Conservation (phyloP, 768 basidiomycete genomes). For the Mrakia gelida region DNA sequence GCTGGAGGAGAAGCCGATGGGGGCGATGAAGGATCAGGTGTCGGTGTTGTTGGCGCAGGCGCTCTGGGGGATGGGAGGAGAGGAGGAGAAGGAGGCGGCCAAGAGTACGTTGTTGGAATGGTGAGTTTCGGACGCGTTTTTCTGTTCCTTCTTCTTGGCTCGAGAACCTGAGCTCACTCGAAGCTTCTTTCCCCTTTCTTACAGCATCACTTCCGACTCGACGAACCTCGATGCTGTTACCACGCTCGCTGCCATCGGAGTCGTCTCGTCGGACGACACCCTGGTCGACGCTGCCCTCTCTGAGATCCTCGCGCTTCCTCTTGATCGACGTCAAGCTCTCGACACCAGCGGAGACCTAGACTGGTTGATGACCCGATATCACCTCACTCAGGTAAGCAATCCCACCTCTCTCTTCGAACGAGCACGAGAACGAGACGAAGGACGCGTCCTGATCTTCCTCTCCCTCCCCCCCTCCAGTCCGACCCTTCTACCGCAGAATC, state of each 20-base stretch:
- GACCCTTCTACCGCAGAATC: constrained; percentile 12
- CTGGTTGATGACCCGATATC: constrained; percentile 66
- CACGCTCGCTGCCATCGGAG: constrained; percentile 81
- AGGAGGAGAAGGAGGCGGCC: constrained; percentile 70
- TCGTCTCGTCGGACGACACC: constrained; percentile 61
- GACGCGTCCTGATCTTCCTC: neutral
- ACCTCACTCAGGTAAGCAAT: constrained; percentile 62
- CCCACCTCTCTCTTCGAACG: neutral
- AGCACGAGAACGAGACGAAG: no score
- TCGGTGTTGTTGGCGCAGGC: constrained; percentile 75
- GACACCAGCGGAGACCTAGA: constrained; percentile 69
- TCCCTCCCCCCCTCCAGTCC: constrained; percentile 14
- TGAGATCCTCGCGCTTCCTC: constrained; percentile 66
- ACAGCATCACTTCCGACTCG: constrained; percentile 69
- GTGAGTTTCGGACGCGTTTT: constrained; percentile 49
- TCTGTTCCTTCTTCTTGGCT: neutral
- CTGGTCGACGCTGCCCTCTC: constrained; percentile 81
- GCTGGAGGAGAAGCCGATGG: constrained; percentile 36
- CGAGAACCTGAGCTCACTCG: neutral
- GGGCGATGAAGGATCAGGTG: constrained; percentile 59
- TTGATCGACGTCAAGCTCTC: constrained; percentile 60
- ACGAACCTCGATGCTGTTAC: constrained; percentile 78
- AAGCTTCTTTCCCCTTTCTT: neutral
- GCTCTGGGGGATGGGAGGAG: constrained; percentile 74
- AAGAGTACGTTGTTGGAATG: constrained; percentile 76